Evolutionary conservation across 2,329 filamentous ascomycete genomes (phyloP).

Genomic region (Cladosporium sp.): DNA sequence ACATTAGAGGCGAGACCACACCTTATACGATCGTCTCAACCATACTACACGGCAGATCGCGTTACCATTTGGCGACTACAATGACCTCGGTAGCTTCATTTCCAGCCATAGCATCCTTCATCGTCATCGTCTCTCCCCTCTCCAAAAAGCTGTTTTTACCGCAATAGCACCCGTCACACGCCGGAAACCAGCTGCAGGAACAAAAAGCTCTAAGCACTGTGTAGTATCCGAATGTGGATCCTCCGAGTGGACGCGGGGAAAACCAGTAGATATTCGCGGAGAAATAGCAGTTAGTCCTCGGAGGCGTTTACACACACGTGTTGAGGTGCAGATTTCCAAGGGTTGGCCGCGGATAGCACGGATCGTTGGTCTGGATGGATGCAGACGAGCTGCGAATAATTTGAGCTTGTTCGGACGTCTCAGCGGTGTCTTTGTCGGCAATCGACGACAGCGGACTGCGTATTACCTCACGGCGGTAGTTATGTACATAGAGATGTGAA

Average conservation of each 20-base stretch:
- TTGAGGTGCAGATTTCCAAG: background rate
- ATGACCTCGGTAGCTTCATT: background rate
- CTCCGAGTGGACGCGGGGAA: background rate
- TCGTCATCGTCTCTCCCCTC: background rate
- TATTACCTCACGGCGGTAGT: background rate
- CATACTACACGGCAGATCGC: background rate
- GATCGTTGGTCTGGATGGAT: background rate
- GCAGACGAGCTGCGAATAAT: background rate
- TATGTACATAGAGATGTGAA: background rate
- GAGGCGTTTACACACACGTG: background rate
- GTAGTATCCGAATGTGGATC: background rate
- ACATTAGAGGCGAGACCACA: background rate
- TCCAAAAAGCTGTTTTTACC: background rate
- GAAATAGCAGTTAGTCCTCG: background rate
- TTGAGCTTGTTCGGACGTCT: background rate
- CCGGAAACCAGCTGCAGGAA: background rate
- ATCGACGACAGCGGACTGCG: background rate
- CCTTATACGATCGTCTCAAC: background rate
- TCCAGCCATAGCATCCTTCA: background rate
- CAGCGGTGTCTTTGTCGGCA: background rate
- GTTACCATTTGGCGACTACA: background rate
- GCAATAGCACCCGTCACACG: background rate
- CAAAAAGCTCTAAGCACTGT: background rate
- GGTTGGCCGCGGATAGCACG: background rate
- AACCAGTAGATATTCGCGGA: background rate